Conservation (phyloP, 345 rosid species). For the Trapa incisa region DNA sequence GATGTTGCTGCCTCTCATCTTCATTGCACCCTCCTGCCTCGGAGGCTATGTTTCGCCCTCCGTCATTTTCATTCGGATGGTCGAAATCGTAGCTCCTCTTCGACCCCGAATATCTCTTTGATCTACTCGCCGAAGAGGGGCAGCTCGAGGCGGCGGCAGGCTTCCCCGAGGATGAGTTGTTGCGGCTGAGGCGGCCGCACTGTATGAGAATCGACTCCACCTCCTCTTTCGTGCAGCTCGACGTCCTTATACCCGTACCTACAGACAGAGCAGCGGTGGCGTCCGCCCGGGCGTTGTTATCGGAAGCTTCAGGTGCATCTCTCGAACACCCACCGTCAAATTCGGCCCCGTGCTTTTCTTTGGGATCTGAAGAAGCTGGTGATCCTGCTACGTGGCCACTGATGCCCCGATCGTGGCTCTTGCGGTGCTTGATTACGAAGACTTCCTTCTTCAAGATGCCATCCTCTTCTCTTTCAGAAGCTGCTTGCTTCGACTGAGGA, state of each 20-base stretch:
- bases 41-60: conserved; percentile 8
- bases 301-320: conserved; percentile 3
- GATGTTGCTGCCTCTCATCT: conserved; percentile 35
- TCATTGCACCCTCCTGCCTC: conserved; percentile 19
- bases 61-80: conserved; percentile 16
- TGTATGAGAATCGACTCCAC: conserved; percentile 90
- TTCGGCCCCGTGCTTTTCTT: conserved; percentile 10
- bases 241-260: conserved; percentile 25
- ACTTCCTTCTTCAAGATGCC: conserved; percentile 45
- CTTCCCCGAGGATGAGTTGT: conserved; percentile 37
- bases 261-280: conserved; percentile 4
- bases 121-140: conserved; percentile 19
- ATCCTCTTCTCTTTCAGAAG: conserved; percentile 14
- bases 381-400: not conserved
- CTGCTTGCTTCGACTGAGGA: not conserved
- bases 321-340: not conserved
- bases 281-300: conserved; percentile 10
- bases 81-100: conserved; percentile 88
- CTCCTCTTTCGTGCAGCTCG: conserved; percentile 63
- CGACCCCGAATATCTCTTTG: conserved; percentile 55
- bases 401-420: conserved; percentile 46
- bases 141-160: not conserved
- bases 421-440: conserved; percentile 71
- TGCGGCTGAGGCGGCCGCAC: conserved; percentile 82
- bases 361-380: conserved; percentile 15